A percentile compares a stretch with the other conserved stretches of the same genome.
Evolutionary conservation across 2,329 filamentous ascomycete genomes (phyloP).

Genomic region (Pseudogymnoascus sp.): DNA sequence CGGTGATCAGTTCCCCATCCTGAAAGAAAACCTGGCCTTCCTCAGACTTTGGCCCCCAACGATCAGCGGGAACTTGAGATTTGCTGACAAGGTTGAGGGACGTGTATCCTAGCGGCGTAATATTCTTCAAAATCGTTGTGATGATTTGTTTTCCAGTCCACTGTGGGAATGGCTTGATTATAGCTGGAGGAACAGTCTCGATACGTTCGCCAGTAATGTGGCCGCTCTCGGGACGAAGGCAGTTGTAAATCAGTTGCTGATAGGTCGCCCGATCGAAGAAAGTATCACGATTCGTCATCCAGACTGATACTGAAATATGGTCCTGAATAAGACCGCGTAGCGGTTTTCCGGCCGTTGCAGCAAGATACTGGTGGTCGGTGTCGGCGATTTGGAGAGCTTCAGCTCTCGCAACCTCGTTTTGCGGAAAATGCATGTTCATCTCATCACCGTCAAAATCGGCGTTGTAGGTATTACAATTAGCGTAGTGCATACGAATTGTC

Average conservation of each 20-base stretch:
- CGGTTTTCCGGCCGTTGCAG: slow-evolving; percentile 86
- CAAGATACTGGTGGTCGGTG: slow-evolving; percentile 95
- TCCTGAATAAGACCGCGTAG: slow-evolving; percentile 95
- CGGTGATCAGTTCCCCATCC: slow-evolving; percentile 78
- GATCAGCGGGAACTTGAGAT: slow-evolving; percentile 67
- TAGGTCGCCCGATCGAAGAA: slow-evolving; percentile 86
- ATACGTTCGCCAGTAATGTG: slow-evolving; percentile 80
- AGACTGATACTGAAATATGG: slow-evolving; percentile 90
- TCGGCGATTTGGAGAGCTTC: slow-evolving; percentile 92
- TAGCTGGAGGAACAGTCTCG: slow-evolving; percentile 69
- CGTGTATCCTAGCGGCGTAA: slow-evolving; percentile 68
- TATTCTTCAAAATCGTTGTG: slow-evolving; percentile 86
- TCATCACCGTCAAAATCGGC: slow-evolving; percentile 99
- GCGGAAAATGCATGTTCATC: slow-evolving; percentile 99
- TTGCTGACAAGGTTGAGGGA: slow-evolving; percentile 74
- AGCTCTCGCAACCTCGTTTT: slow-evolving; percentile 88
- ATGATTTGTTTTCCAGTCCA: slow-evolving; percentile 98
- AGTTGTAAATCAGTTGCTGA: slow-evolving; percentile 87
- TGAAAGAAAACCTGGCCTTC: slow-evolving; percentile 77
- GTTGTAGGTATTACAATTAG: slow-evolving; percentile 99
- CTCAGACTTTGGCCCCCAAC: slow-evolving; percentile 71
- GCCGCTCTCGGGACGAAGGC: slow-evolving; percentile 80
- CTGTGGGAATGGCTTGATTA: slow-evolving; percentile 70
- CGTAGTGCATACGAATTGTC: slow-evolving; percentile 98
- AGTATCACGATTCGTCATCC: slow-evolving; percentile 82